A percentile compares a stretch with the other conserved stretches of the same genome.
Conservation (phyloP, 176 grass and related monocot species). For the Avena atlantica region DNA sequence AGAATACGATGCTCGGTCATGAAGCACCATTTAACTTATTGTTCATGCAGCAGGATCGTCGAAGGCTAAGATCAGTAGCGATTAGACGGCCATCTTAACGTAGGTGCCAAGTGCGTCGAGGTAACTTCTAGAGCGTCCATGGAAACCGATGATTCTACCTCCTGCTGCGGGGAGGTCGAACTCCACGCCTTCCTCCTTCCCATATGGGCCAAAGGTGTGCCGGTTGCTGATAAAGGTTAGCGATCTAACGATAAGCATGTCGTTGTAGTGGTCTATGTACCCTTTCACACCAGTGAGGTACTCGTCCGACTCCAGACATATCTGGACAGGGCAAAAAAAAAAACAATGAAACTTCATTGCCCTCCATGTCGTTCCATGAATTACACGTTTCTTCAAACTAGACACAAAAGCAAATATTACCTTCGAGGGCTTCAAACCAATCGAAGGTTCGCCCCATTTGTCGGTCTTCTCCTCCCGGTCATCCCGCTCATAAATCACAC, state of each 20-base stretch:
- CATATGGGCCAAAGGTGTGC: not conserved
- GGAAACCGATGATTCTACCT: not conserved
- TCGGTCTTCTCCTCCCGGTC: not conserved
- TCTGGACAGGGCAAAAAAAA: not conserved
- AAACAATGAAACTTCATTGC: no score
- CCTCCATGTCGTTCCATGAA: not conserved
- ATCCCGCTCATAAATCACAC: not conserved
- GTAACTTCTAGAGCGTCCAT: not conserved
- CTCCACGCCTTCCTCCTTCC: not conserved
- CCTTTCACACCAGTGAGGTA: not conserved
- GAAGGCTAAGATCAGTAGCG: no score
- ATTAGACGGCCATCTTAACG: not conserved
- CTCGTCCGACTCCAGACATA: not conserved
- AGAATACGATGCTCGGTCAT: no score
- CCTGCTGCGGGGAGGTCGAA: not conserved
- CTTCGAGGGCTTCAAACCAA: not conserved
- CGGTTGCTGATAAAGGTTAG: not conserved
- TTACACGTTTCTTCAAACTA: not conserved
- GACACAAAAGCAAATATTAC: not conserved
- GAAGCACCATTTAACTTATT: no score
- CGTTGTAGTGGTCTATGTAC: not conserved
- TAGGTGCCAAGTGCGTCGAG: not conserved
- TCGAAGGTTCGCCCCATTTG: not conserved
- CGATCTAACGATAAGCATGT: not conserved
- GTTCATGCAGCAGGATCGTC: no score